Evolutionary conservation across 768 basidiomycete species (phyloP).

Genomic region (Mycena latifolia): DNA sequence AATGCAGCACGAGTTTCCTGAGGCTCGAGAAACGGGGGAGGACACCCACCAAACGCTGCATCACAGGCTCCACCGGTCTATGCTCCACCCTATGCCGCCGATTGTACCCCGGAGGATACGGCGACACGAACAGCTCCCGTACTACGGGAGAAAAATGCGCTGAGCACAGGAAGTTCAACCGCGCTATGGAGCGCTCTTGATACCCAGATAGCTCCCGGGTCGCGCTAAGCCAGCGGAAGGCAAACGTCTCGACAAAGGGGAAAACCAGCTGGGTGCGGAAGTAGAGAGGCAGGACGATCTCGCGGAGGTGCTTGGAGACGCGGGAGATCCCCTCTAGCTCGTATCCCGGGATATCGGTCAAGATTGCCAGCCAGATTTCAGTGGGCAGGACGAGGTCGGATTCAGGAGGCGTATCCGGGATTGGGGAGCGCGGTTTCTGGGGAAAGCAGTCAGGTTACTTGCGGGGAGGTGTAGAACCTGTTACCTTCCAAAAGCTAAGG

Average conservation of each 20-base stretch:
- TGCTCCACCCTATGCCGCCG: conserved; percentile 30
- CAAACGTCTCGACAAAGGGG: conserved; percentile 38
- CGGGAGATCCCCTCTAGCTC: conserved; percentile 17
- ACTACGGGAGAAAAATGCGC: conserved; percentile 28
- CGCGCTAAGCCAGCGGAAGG: conserved; percentile 31
- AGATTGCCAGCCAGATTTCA: conserved; percentile 40
- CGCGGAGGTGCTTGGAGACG: conserved; percentile 33
- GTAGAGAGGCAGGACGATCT: conserved; percentile 34
- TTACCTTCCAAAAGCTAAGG: conserved; percentile 1
- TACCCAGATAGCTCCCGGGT: conserved; percentile 27
- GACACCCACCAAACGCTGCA: conserved; percentile 24
- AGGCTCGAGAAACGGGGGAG: conserved; percentile 35
- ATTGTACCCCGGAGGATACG: conserved; percentile 37
- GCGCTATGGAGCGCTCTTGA: conserved; percentile 23
- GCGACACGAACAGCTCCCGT: conserved; percentile 32
- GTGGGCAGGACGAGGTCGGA: conserved; percentile 33
- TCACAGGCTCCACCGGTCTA: conserved; percentile 29
- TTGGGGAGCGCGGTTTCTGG: conserved; percentile 13
- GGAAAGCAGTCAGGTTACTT: background rate
- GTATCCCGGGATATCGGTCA: conserved; percentile 19
- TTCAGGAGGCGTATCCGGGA: background rate
- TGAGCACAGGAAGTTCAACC: conserved; percentile 34
- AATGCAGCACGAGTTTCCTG: conserved; percentile 34
- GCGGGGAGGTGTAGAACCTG: background rate
- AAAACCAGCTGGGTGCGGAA: conserved; percentile 34